Evolutionary conservation across 129 eudicot species (phyloP), one percentile per base, ranked within the genome.

Genomic region (Scalesia atractyloides): DNA sequence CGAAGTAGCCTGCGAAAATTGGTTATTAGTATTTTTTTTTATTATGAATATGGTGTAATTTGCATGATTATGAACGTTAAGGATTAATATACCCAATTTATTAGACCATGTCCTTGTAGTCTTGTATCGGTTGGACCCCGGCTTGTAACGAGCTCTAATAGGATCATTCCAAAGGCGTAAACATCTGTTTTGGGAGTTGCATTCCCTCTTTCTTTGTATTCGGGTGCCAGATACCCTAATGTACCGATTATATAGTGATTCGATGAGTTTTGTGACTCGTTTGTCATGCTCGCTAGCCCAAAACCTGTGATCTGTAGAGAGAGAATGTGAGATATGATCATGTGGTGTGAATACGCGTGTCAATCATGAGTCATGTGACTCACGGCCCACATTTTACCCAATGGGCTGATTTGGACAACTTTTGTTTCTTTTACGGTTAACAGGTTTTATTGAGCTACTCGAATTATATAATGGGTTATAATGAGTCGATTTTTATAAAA

Each of bases 191-290:
- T 69, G 0, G 67, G 64, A 6, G 85, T 80, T 8, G 82, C 54
- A 50, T 69, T 65, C 56, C 81, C 88, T 20, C 75, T 73, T 57
- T 80, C 75, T 20, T 77, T 80, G 51, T 84, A 80, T 60, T 84
- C 88, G 1, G 88, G 85, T 37, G 88, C 88, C 44, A 84, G 17
- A 66, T 84, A 84, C 4, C 76, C 84, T 2, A 64, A 80, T 7
- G 82, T 73, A 9, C 82, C 84, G 8, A 76, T 69, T 61, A 84
- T 59, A 63, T 17, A 52, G 57, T 63, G 77, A 43, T 76, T 77
- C 3, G 68, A 70, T 2, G 73, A 46, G 13, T 16, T 47, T n/a
- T 72, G 77, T 7, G 76, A 20, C 53, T 68, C 68, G 30, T 67
- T 19, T 19, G 13, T 17, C 66, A 76, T 84, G 41, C 71, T 73